Conservation (phyloP, 2,329 filamentous ascomycete genomes). For the Fonsecaea monophora region DNA sequence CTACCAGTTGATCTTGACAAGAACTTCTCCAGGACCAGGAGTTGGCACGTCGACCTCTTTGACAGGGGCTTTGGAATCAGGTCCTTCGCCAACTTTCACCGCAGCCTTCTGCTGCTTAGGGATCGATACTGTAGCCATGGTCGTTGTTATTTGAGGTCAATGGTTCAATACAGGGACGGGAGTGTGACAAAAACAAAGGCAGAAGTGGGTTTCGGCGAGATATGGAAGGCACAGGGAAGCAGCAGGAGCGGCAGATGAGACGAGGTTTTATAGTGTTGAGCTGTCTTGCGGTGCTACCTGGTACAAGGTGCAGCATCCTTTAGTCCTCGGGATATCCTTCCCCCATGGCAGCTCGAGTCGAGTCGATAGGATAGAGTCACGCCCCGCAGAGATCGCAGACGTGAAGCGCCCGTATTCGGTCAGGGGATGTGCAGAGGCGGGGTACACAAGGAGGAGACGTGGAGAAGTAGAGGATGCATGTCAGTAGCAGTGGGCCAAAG, state of each 20-base stretch:
- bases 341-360: constrained; percentile 2
- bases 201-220: neutral
- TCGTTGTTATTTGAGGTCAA: neutral
- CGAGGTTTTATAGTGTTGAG: neutral
- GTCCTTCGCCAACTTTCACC: constrained; percentile 36
- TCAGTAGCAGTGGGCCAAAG: neutral
- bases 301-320: neutral
- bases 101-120: constrained; percentile 39
- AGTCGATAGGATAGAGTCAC: constrained; percentile 11
- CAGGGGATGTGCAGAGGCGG: constrained; percentile 21
- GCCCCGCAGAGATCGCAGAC: constrained; percentile 7
- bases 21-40: constrained; percentile 85
- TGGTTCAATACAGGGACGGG: neutral
- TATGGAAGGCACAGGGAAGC: neutral
- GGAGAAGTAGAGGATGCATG: constrained; percentile 1
- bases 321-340: neutral
- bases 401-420: constrained; percentile 10
- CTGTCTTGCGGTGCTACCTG: neutral
- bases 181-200: neutral
- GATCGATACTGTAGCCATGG: constrained; percentile 37
- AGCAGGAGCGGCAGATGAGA: neutral
- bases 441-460: constrained; percentile 8
- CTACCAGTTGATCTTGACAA: constrained; percentile 83
- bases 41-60: constrained; percentile 74
- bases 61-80: constrained; percentile 36